A percentile compares a stretch with the other conserved stretches of the same genome.
Evolutionary conservation across 2,329 filamentous ascomycete species (phyloP).

Genomic region (Elsinoe ampelina): DNA sequence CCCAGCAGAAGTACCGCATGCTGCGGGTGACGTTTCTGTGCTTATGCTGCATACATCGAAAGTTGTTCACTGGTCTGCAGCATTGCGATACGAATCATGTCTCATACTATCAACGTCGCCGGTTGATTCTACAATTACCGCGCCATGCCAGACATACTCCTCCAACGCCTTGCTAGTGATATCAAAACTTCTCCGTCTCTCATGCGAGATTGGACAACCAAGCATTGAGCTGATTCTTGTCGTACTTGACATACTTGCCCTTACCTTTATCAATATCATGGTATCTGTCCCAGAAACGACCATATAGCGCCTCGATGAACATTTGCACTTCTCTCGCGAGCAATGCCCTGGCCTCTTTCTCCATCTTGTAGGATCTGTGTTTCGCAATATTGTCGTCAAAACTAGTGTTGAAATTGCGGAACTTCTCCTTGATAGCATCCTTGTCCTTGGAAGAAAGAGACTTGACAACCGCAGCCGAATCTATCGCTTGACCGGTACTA

Average conservation of each 20-base stretch:
- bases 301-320: conserved; percentile 89
- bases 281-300: conserved; percentile 92
- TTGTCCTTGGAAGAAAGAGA: conserved; percentile 80
- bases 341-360: conserved; percentile 73
- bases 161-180: conserved; percentile 14
- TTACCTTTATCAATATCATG: conserved; percentile 97
- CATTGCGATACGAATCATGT: background rate
- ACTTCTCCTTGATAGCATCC: conserved; percentile 94
- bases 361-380: conserved; percentile 81
- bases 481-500: conserved; percentile 55
- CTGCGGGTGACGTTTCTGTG: background rate
- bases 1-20: background rate
- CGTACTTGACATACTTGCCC: conserved; percentile 97
- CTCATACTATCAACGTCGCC: background rate
- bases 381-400: conserved; percentile 82
- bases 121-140: background rate
- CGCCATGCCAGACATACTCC: background rate
- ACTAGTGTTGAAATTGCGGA: conserved; percentile 75
- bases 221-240: conserved; percentile 70
- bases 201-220: conserved; percentile 31
- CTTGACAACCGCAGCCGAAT: conserved; percentile 78
- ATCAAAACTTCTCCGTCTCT: background rate
- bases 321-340: conserved; percentile 78
- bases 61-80: too few relatives aligned
- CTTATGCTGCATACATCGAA: too few relatives aligned